Base-by-base conservation (phyloP, 2,329 filamentous ascomycete genomes). In the Fusarium tuaranense region DNA sequence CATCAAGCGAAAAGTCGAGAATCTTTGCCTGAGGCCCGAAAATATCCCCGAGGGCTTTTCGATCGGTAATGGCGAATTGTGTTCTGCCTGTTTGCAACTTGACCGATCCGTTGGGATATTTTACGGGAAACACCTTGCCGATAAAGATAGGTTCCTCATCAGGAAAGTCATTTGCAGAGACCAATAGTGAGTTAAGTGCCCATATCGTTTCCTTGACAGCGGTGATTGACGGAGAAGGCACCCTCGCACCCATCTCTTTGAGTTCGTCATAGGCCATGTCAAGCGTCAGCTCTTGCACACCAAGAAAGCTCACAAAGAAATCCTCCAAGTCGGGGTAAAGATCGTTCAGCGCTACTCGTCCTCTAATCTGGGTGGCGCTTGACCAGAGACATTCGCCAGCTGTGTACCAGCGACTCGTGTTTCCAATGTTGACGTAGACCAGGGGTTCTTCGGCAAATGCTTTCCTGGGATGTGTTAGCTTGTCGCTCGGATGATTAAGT, bases 41-140 rank as follows among this genome's bases (percentile, higher is more conserved):
- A 0, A 69, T 61, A 4, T 77, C 70, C 0, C 55, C 61, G 2
- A 84, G 62, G 0, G 44, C 20, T 9, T 83, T 77, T 27, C 81
- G 80, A 59, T 86, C 84, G 2, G 77, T 63, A 2, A 86, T 79
- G 13, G 77, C 79, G 59, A 86, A 86, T 25, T 78, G 68, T 0
- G 72, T 66, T 5, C 57, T 53, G 0, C 68, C 74, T 0, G 72
- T 65, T 7, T 72, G 60, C 1, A 81, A 25, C 3, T 51, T 67
- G 8, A 64, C 65, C 0, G 65, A 34, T 1, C 74, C 74, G 27
- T 74, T 71, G 2, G 77, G 73, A 14, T 78, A 73, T 7, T 65
- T 73, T 0, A 82, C 74, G 0, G 81, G 81, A 36, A 81, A 78
- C 0, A 80, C 59, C 0, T 61, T 36, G 2, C 68, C 72, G 2